Base-by-base conservation (phyloP, 1,284 basidiomycete genomes). In the Leucoagaricus sp. region DNA sequence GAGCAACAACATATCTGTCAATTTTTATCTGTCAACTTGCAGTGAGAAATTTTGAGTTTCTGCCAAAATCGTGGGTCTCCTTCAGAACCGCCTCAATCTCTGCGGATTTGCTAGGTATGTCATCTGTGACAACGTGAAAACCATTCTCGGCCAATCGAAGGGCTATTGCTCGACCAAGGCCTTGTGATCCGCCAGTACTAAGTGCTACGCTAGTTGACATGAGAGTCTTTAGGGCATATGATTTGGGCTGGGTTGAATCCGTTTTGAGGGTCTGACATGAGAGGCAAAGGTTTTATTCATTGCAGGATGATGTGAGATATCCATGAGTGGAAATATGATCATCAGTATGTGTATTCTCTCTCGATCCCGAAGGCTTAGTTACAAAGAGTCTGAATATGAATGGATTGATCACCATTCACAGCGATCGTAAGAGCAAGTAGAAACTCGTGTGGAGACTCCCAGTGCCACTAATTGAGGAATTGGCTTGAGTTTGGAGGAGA, bases 121-220 rank as follows among this genome's bases (percentile, higher is more conserved):
- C 77, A 45, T 70, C 67, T 29, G 81, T 34, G 6, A 67, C 73
- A 2, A 80, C 61, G 52, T 75, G 67, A 26, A 76, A 66, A 0
- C 77, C 79, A 49, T 80, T 78, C 3, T 65, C 58, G 0, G 78
- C 75, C 7, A 81, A 69, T 0, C 73, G 69, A 0, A 75, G 62
- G 8, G 73, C 73, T 45, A 77, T 74, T 13, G 73, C 72, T n/a
- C 71, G 65, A 1, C 78, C 78, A 29, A 80, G 72, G 8, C 77
- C 79, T 54, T 62, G 60, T 13, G 65, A 64, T 17, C 61, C 58
- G 13, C 66, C 66, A 13, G 66, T 66, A 25, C 65, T 53, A 36
- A 67, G 46, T 3, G 63, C 66, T 17, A 64, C 60, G 12, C 60
- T 57, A 17, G 47, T 52, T 15, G 46, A 19, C 48, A 53, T 53